Evolutionary conservation across 768 basidiomycete genomes (phyloP).

Genomic region (Neoboletus magnificus): DNA sequence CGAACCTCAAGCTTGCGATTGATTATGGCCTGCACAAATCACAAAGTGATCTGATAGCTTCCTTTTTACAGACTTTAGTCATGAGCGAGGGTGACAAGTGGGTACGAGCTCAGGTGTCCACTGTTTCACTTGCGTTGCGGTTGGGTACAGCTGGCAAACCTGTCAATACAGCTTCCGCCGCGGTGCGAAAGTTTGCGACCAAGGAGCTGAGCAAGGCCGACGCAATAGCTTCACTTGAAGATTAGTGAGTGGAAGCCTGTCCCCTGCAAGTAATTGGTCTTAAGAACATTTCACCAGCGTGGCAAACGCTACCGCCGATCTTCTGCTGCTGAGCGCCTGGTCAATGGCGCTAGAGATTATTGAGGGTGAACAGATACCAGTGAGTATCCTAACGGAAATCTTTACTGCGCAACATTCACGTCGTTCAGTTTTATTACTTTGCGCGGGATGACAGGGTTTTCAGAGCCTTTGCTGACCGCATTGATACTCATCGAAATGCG

Average conservation of each 20-base stretch:
- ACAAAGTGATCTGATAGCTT: conserved; percentile 82
- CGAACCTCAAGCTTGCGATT: conserved; percentile 89
- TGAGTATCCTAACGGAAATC: conserved; percentile 33
- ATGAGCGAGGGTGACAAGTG: conserved; percentile 96
- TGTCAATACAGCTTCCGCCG: conserved; percentile 66
- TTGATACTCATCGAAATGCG: conserved; percentile 37
- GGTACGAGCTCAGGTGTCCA: conserved; percentile 69
- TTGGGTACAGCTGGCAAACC: conserved; percentile 68
- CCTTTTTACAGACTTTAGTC: conserved; percentile 90
- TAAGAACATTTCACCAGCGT: conserved; percentile 45
- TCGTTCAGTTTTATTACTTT: conserved; percentile 72
- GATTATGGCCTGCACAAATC: conserved; percentile 80
- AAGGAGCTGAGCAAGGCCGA: conserved; percentile 77
- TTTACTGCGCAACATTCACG: not conserved
- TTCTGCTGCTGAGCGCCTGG: conserved; percentile 84
- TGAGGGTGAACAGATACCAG: conserved; percentile 67
- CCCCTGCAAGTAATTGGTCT: not conserved
- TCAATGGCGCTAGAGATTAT: conserved; percentile 56
- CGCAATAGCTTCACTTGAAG: conserved; percentile 78
- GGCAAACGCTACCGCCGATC: conserved; percentile 85
- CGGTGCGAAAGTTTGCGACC: conserved; percentile 85
- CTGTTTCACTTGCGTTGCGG: conserved; percentile 66
- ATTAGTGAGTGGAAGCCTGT: conserved; percentile 65
- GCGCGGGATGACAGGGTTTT: conserved; percentile 89
- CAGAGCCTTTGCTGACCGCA: conserved; percentile 55